Percentiles rank a stretch among this genome's conserved stretches.
Evolutionary conservation across 140 eudicot genomes (phyloP).

Genomic region (Anethum foeniculum): DNA sequence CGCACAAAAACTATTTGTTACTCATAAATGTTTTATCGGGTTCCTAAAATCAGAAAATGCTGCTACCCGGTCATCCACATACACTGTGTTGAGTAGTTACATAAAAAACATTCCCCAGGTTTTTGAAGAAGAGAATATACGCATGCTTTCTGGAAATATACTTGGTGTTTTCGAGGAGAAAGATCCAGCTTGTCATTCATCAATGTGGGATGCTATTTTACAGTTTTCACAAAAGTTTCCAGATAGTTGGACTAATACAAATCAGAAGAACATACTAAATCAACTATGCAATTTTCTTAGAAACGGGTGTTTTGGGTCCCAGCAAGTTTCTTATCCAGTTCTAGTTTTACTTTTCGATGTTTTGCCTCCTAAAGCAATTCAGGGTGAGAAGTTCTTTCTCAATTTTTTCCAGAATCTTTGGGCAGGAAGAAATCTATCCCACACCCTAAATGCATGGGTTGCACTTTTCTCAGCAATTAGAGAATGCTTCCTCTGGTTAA

Average conservation of each 20-base stretch:
- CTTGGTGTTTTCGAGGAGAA: constrained; percentile 84
- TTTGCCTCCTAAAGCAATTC: constrained; percentile 47
- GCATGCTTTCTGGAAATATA: constrained; percentile 53
- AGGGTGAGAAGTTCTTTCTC: constrained; percentile 44
- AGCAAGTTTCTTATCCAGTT: constrained; percentile 86
- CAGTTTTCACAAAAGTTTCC: constrained; percentile 58
- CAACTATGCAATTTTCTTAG: constrained; percentile 66
- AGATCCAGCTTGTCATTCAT: constrained; percentile 72
- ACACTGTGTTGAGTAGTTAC: constrained; percentile 59
- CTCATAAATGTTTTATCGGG: constrained; percentile 55
- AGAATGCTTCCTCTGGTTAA: constrained; percentile 68
- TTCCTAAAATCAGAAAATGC: constrained; percentile 60
- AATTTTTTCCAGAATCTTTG: constrained; percentile 70
- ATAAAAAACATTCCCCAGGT: constrained; percentile 59
- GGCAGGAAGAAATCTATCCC: constrained; percentile 67
- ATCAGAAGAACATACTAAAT: constrained; percentile 46
- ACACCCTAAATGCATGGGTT: constrained; percentile 35
- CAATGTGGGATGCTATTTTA: constrained; percentile 84
- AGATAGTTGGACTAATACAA: constrained; percentile 56
- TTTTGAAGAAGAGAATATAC: constrained; percentile 42
- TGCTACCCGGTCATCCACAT: constrained; percentile 69
- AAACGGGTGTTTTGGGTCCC: constrained; percentile 95
- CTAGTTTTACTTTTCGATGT: constrained; percentile 60
- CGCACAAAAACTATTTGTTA: constrained; percentile 50
- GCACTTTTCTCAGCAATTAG: constrained; percentile 57